Evolutionary conservation across 257 asterid species (phyloP), one percentile per base, ranked within the genome.

Genomic region (Oldenlandia corymbosa): DNA sequence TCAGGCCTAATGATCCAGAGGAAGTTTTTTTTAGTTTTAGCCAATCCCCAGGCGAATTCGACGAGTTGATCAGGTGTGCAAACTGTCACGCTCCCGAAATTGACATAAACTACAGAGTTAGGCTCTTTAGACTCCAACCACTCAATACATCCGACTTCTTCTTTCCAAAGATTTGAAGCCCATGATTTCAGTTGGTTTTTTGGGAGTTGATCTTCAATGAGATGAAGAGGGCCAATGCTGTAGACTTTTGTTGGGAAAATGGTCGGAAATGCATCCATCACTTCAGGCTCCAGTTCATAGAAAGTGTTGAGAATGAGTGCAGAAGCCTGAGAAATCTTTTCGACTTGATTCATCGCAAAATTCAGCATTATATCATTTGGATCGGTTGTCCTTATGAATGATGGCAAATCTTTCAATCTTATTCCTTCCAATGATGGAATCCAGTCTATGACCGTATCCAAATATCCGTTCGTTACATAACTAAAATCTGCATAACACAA

Each of bases 11-110:
- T 58, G 31, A 86, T 48, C 91, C 94, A 86, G 21, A 86, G 50
- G 43, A 86, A 83, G 0, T 54, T 2, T 39, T 57, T 75, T 55
- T 67, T 62, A 34, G 83, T 83, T 53, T 78, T 76, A 0, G 81
- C 87, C 41, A 84, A 81, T 1, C 88, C 95, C 84, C 84, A 79
- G 0, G 86, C 91, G 18, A 86, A 79, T 69, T 83, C 86, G 5
- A 53, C 54, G 0, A 86, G 80, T 30, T 86, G 85, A 2, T 60
- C 36, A 0, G 72, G 41, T 1, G 85, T 76, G 74, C 84, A 73
- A 1, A 67, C 71, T 1, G 89, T 69, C 6, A 81, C 76, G 75
- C 88, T 70, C 31, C 80, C 86, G 16, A 83, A 80, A 32, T 74
- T 76, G 1, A 83, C 81, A 39, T 83, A 83, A 21, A 83, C 71